phyloP scores from a whole-genome alignment of 2,329 filamentous ascomycete genomes.

The Blastomyces percursus region DNA sequence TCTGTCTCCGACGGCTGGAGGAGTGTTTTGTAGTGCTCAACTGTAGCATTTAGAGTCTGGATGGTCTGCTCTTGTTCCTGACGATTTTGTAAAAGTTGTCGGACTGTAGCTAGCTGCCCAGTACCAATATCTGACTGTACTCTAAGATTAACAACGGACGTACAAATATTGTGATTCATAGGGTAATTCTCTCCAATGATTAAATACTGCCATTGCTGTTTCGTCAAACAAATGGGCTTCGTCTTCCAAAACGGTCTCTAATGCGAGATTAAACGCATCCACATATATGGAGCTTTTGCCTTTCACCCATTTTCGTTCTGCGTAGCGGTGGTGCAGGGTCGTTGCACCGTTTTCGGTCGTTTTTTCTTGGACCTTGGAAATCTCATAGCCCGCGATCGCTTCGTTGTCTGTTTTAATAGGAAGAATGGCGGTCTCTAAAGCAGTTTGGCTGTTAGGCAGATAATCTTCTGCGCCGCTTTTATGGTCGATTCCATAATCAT shows the following conservation, averaged over 20 bases:
- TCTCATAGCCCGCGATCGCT: constrained; percentile 71
- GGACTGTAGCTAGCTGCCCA: too few species aligned
- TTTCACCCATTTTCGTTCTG: constrained; percentile 52
- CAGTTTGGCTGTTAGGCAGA: constrained; percentile 42
- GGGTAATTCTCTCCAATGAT: constrained; percentile 57
- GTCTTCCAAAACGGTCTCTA: constrained; percentile 80
- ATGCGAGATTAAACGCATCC: constrained; percentile 87
- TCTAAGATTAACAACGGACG: constrained; percentile 22
- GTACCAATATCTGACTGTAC: too few species aligned
- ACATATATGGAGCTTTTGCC: constrained; percentile 88
- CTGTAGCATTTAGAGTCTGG: too few species aligned
- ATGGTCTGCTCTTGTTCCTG: too few species aligned
- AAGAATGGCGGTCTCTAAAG: constrained; percentile 61
- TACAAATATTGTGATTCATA: constrained; percentile 91
- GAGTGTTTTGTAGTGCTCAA: too few species aligned
- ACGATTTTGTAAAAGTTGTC: too few species aligned
- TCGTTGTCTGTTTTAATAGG: constrained; percentile 54
- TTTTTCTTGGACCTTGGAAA: constrained; percentile 48
- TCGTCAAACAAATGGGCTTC: constrained; percentile 79
- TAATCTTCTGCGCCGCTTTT: constrained; percentile 25
- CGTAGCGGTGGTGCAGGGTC: constrained; percentile 30
- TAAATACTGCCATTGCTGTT: constrained; percentile 66
- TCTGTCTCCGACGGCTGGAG: too few species aligned
- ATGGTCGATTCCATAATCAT: constrained; percentile 17
- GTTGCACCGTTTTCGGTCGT: constrained; percentile 30